Evolutionary conservation across 257 asterid species (phyloP).

Genomic region (Nicotiana obtusifolia): DNA sequence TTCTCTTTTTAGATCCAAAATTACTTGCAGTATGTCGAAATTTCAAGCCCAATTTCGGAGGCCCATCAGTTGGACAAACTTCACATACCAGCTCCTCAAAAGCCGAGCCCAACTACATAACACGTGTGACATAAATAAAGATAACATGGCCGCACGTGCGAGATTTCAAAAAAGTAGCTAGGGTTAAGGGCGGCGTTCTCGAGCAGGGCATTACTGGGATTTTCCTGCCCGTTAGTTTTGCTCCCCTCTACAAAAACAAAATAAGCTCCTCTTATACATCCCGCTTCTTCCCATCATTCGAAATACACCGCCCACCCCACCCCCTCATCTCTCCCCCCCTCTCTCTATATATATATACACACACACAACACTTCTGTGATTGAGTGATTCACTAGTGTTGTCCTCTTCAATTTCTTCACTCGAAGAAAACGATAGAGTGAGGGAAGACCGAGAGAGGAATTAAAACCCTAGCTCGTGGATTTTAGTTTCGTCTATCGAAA

Average conservation of each 20-base stretch:
- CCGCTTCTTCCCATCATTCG: conserved; percentile 56
- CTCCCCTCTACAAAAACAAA: neutral
- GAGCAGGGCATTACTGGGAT: conserved; percentile 20
- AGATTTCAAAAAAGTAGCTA: conserved; percentile 13
- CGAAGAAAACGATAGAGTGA: neutral
- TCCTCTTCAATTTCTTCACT: neutral
- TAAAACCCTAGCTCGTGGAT: no score
- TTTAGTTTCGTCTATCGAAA: no score
- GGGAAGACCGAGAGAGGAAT: no score
- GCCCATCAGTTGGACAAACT: no score
- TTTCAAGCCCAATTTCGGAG: no score
- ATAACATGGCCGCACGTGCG: neutral
- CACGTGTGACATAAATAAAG: neutral
- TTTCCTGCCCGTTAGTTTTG: conserved; percentile 26
- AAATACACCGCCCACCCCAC: conserved; percentile 20
- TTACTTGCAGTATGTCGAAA: no score
- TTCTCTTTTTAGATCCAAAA: no score
- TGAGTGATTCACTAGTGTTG: neutral
- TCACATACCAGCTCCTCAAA: neutral
- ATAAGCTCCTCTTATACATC: conserved; percentile 17
- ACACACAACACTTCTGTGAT: neutral
- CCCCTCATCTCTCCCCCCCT: neutral
- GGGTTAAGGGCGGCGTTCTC: conserved; percentile 18
- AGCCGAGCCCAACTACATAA: neutral
- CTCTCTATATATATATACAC: neutral